phyloP scores from a whole-genome alignment of 169 alveolate species.

The Cryptosporidium canis region DNA sequence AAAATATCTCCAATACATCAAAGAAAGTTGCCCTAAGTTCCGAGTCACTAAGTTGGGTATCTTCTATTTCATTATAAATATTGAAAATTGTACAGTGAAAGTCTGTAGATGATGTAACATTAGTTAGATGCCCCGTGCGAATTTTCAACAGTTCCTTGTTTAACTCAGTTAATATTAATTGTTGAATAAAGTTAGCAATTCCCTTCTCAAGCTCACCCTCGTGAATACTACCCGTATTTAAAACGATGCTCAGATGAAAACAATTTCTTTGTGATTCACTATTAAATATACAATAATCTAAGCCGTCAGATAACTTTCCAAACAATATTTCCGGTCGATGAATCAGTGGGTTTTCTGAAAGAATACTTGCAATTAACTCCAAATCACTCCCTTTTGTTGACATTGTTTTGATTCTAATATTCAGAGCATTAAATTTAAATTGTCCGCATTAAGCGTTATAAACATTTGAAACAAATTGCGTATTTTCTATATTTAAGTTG shows the following conservation, averaged over 20 bases:
- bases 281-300: constrained; percentile 55
- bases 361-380: background rate
- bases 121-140: background rate
- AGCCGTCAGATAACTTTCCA: constrained; percentile 56
- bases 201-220: constrained; percentile 60
- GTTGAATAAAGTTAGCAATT: constrained; percentile 57
- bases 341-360: constrained; percentile 40
- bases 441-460: background rate
- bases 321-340: constrained; percentile 55
- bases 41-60: background rate
- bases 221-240: constrained; percentile 57
- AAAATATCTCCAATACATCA: constrained; percentile 29
- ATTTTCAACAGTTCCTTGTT: background rate
- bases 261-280: constrained; percentile 21
- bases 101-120: constrained; percentile 46
- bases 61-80: constrained; percentile 1
- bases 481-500: background rate
- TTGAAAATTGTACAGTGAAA: constrained; percentile 59
- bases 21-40: constrained; percentile 16
- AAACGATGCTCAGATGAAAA: constrained; percentile 11
- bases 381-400: background rate
- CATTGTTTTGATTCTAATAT: background rate
- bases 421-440: background rate
- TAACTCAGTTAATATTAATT: constrained; percentile 22
- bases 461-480: background rate